Base-by-base conservation (phyloP, 768 basidiomycete species). In the Suillus sp. region DNA sequence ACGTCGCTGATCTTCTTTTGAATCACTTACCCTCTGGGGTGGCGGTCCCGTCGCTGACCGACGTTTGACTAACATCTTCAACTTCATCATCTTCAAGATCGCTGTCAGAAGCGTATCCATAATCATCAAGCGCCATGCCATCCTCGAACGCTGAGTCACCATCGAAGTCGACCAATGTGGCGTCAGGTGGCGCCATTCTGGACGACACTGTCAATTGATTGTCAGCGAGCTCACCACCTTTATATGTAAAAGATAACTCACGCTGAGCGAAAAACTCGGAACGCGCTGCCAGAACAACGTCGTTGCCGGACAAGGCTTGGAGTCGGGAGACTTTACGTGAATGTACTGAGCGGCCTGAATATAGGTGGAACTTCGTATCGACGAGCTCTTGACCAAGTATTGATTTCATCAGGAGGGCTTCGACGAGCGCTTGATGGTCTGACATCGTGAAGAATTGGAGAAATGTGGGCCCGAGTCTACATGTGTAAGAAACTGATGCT, bases 21-120 rank as follows among this genome's bases (percentile, higher is more conserved):
- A 18, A 16, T 53, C 43, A 53, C 32, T 22, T 20, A 27, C 58
- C 11, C 32, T 64, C 54, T 3, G 14, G 2, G 3, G 11, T 2
- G 22, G n/a, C 18, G 3, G 6, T 7, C 6, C n/a, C 14, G 18
- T 43, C 35, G 38, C 18, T 25, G 11, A 20, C 34, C 2, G 22
- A 18, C 14, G 10, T 40, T 27, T 40, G 56, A 37, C 25, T 18
- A 20, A 18, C 18, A 13, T 40, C 2, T 4, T 35, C 43, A 4
- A 68, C 64, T 3, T 64, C 22, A 10, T 69, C 68, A 7, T 76
- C 74, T 22, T 77, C 77, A 30, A 78, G 70, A 47, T 77, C 77
- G 16, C 77, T 78, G 61, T 78, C 77, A 20, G 72, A 74, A 38
- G 37, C 69, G 53, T 75, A 78, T 9, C 68, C 76, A 57, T 76